phyloP scores from a whole-genome alignment of 2,329 filamentous ascomycete species.

The Pseudonectria buxi region DNA sequence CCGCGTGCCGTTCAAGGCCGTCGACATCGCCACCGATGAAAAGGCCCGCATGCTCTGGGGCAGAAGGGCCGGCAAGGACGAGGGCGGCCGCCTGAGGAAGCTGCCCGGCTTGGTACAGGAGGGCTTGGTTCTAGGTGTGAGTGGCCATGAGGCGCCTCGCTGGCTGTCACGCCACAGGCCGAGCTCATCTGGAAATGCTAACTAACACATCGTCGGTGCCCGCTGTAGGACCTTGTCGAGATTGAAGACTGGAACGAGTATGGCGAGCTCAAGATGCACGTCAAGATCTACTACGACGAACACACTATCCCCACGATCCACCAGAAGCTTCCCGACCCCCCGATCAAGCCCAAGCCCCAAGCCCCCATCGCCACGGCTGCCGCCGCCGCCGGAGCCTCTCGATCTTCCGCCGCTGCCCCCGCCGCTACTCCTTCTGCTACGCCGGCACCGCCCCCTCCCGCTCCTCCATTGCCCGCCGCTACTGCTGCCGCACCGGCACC shows the following conservation, averaged over 20 bases:
- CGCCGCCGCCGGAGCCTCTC: constrained; percentile 14
- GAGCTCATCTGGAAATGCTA: background rate
- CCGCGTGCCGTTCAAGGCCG: constrained; percentile 84
- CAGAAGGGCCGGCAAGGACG: constrained; percentile 69
- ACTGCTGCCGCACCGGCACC: constrained; percentile 19
- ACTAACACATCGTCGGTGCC: constrained; percentile 1
- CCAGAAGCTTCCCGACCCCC: constrained; percentile 40
- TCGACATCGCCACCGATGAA: constrained; percentile 87
- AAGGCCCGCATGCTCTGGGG: constrained; percentile 85
- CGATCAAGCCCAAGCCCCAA: constrained; percentile 22
- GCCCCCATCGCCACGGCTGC: constrained; percentile 21
- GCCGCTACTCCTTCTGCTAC: constrained; percentile 20
- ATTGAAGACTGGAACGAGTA: constrained; percentile 99
- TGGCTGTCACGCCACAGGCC: background rate
- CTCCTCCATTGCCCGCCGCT: constrained; percentile 14
- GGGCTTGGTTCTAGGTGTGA: constrained; percentile 76
- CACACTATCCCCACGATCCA: constrained; percentile 50
- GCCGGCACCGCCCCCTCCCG: constrained; percentile 7
- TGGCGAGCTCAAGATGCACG: constrained; percentile 83
- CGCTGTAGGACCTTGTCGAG: constrained; percentile 73
- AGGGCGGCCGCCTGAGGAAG: constrained; percentile 58
- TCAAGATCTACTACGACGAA: constrained; percentile 62
- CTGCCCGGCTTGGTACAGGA: constrained; percentile 84
- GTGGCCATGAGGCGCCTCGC: constrained; percentile 29
- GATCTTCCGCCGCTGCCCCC: constrained; percentile 14